phyloP scores from a whole-genome alignment of 225 moss, liverwort and hornwort genomes.

The Pleurozium schreberi region DNA sequence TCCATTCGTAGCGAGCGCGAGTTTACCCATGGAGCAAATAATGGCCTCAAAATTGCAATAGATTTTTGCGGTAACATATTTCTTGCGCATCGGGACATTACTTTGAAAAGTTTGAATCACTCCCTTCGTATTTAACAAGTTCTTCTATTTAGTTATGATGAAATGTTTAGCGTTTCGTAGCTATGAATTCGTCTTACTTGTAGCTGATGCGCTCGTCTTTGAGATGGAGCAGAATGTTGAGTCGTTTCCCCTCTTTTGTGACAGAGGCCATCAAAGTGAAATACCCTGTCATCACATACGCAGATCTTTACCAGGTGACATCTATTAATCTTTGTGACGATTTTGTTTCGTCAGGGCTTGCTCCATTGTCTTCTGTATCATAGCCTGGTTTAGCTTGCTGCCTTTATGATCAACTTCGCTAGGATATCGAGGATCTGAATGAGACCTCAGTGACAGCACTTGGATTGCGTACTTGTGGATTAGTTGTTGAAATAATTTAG shows the following conservation, averaged over 20 bases:
- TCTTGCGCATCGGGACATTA: neutral
- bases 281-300: conserved; percentile 70
- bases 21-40: conserved; percentile 76
- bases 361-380: neutral
- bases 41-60: conserved; percentile 77
- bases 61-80: conserved; percentile 68
- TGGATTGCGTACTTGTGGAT: neutral
- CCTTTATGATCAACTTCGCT: neutral
- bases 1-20: conserved; percentile 92
- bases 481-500: neutral
- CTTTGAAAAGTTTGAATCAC: neutral
- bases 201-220: neutral
- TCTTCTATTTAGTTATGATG: neutral
- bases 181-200: neutral
- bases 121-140: neutral
- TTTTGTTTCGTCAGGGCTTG: neutral
- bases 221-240: neutral
- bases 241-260: neutral
- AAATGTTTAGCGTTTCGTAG: neutral
- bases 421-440: neutral
- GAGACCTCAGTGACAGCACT: neutral
- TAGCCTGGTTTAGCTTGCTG: neutral
- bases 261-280: conserved; percentile 77
- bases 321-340: neutral
- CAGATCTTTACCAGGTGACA: conserved; percentile 85